phyloP scores from a whole-genome alignment of 805 yeast genomes.

The Candida maris region DNA sequence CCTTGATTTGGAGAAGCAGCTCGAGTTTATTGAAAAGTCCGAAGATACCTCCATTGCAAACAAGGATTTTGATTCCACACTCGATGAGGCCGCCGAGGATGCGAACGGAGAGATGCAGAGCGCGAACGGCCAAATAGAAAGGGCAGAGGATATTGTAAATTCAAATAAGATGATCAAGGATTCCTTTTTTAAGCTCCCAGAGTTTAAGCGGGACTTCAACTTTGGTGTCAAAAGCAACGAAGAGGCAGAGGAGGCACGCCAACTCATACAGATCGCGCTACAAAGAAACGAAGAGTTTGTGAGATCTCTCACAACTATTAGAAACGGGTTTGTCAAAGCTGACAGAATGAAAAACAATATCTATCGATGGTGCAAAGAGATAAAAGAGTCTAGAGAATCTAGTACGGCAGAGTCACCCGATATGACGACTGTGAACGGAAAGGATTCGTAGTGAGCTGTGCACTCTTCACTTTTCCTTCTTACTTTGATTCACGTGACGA shows the following conservation, averaged over 20 bases:
- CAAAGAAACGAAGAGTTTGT: conserved; percentile 87
- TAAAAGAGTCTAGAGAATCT: conserved; percentile 54
- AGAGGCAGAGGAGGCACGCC: conserved; percentile 66
- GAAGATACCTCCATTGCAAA: conserved; percentile 4
- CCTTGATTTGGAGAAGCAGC: conserved; percentile 32
- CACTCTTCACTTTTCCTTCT: too few species aligned
- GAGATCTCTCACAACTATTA: conserved; percentile 66
- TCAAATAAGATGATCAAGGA: conserved; percentile 33
- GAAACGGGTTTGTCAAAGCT: conserved; percentile 75
- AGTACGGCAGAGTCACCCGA: too few species aligned
- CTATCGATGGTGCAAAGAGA: conserved; percentile 81
- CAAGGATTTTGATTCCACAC: conserved; percentile 21
- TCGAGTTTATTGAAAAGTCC: conserved; percentile 10
- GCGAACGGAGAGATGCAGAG: conserved; percentile 18
- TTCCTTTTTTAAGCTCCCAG: conserved; percentile 67
- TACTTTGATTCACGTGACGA: background rate
- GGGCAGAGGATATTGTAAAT: conserved; percentile 9
- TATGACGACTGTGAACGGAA: conserved; percentile 4
- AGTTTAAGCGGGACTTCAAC: conserved; percentile 42
- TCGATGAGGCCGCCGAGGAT: conserved; percentile 21
- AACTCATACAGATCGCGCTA: conserved; percentile 69
- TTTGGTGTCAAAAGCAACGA: conserved; percentile 47
- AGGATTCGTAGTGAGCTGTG: conserved; percentile 1
- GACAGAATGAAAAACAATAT: conserved; percentile 69
- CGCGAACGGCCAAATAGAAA: conserved; percentile 7